Conservation (phyloP, 768 basidiomycete genomes). For the Epithele typhae region DNA sequence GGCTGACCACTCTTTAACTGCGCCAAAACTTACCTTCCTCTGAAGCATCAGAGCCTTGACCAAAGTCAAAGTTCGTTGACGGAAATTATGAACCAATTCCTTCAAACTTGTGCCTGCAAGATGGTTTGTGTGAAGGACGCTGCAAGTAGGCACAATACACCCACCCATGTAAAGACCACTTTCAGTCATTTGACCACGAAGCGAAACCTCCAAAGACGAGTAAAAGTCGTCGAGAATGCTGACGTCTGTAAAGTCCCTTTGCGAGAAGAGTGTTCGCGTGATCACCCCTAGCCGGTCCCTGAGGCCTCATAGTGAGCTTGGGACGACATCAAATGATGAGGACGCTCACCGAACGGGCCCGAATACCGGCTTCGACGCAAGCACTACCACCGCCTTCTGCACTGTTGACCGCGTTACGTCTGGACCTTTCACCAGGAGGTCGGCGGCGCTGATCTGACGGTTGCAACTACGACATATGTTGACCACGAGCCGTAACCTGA, state of each 20-base stretch:
- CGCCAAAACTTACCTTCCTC: constrained; percentile 69
- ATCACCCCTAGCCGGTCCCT: constrained; percentile 94
- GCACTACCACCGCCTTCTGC: constrained; percentile 94
- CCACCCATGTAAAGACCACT: constrained; percentile 93
- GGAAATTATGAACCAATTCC: constrained; percentile 89
- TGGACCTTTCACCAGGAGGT: constrained; percentile 68
- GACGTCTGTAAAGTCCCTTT: constrained; percentile 82
- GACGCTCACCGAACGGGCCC: constrained; percentile 85
- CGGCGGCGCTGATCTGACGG: constrained; percentile 82
- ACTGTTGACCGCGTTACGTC: constrained; percentile 96
- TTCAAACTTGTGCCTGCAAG: constrained; percentile 69
- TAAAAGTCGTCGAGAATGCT: constrained; percentile 89
- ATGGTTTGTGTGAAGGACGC: too few relatives aligned
- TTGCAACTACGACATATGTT: constrained; percentile 61
- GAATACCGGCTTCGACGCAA: constrained; percentile 87
- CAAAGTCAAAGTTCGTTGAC: constrained; percentile 89
- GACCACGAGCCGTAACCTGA: neutral
- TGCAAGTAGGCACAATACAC: constrained; percentile 14
- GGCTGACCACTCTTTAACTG: neutral
- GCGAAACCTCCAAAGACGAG: constrained; percentile 65
- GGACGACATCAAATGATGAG: too few relatives aligned
- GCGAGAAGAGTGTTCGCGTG: constrained; percentile 70
- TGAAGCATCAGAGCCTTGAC: constrained; percentile 94
- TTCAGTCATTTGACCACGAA: constrained; percentile 82
- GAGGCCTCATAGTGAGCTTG: neutral